These are phyloP conservation scores for Arachis hypogaea DNA, from an alignment of 306 rosid species.

Conservation along the genomic window DNA sequence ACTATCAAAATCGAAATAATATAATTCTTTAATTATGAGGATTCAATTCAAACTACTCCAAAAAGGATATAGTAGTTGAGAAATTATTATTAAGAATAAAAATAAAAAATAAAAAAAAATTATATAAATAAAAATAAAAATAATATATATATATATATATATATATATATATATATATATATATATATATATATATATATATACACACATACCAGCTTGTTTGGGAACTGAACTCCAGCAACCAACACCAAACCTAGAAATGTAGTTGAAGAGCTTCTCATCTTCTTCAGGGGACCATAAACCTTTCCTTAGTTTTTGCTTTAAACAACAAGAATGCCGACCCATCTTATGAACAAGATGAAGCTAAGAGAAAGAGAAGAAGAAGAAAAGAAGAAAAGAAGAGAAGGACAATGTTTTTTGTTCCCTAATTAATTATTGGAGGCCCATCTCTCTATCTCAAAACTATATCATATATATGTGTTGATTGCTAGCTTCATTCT, in stretches of 20 bases:
- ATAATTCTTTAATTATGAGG: background rate
- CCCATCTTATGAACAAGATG: slow-evolving; percentile 53
- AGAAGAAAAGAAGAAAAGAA: too few species aligned
- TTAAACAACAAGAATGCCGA: slow-evolving; percentile 82
- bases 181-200: too few species aligned
- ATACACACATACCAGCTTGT: slow-evolving; percentile 80
- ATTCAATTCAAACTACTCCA: background rate
- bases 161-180: too few species aligned
- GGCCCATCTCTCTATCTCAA: slow-evolving; percentile 9
- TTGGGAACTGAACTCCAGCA: slow-evolving; percentile 98
- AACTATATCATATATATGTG: background rate
- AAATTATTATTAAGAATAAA: too few species aligned
- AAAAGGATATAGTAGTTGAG: too few species aligned
- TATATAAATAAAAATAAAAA: too few species aligned
- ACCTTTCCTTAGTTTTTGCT: slow-evolving; percentile 88
- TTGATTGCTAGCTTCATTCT: background rate
- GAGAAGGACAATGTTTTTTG: slow-evolving; percentile 34
- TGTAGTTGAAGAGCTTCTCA: slow-evolving; percentile 93
- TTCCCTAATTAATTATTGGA: slow-evolving; percentile 19
- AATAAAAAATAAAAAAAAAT: too few species aligned
- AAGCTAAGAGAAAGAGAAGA: too few species aligned
- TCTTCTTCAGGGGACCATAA: slow-evolving; percentile 99
- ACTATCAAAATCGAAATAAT: too few species aligned
- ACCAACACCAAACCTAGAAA: slow-evolving; percentile 83
- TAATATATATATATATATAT: too few species aligned